Conservation (phyloP, 2,329 filamentous ascomycete genomes). For the Penicillium concentricum region DNA sequence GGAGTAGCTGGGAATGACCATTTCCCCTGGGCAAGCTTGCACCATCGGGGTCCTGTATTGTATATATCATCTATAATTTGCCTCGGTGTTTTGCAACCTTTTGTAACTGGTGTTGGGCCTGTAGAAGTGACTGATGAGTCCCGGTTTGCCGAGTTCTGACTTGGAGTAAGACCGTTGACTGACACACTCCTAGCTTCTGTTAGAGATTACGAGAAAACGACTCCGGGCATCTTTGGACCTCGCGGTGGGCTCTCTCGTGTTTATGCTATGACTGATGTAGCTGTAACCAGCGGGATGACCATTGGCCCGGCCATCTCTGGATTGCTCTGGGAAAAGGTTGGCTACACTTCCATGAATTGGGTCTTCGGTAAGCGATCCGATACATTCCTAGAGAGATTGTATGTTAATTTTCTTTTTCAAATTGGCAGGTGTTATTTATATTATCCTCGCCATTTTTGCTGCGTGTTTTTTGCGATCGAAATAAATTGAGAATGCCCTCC, state of each 20-base stretch:
- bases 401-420: no score
- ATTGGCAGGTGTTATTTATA: neutral
- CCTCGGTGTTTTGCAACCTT: slow-evolving; percentile 4
- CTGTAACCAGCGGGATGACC: neutral
- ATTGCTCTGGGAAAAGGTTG: neutral
- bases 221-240: neutral
- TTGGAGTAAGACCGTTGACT: no score
- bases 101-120: neutral
- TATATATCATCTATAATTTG: neutral
- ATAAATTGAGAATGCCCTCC: neutral
- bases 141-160: neutral
- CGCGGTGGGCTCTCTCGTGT: neutral
- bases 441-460: neutral
- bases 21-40: neutral
- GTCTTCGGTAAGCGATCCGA: neutral
- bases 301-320: neutral
- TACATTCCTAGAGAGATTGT: neutral
- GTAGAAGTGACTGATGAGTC: neutral
- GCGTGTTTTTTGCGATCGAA: neutral
- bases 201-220: neutral
- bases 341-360: neutral
- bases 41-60: neutral
- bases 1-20: neutral
- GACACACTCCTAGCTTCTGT: neutral
- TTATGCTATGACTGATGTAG: neutral